Conservation (phyloP, 306 rosid genomes). For the Medicago arabica region DNA sequence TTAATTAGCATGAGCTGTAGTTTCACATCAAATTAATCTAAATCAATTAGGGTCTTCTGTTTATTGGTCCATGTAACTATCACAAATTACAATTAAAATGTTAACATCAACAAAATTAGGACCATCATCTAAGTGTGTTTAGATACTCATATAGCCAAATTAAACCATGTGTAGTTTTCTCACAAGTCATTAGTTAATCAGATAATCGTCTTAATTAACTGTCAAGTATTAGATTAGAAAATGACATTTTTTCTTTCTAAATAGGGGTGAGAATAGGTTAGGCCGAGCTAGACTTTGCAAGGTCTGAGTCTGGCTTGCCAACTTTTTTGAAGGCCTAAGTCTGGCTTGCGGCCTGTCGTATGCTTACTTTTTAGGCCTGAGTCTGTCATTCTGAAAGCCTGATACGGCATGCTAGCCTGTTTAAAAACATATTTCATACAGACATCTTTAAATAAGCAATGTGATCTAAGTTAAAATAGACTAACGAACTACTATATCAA, state of each 20-base stretch:
- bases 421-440: too few relatives aligned
- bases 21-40: constrained; percentile 1
- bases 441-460: too few relatives aligned
- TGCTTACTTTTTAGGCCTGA: too few relatives aligned
- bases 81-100: constrained; percentile 32
- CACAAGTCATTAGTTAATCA: constrained; percentile 5
- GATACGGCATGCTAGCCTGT: too few relatives aligned
- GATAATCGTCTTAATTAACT: not conserved
- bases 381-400: too few relatives aligned
- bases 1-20: constrained; percentile 8
- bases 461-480: too few relatives aligned
- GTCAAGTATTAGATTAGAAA: constrained; percentile 37
- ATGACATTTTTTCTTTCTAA: not conserved
- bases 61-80: not conserved
- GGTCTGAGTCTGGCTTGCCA: too few relatives aligned
- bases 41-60: not conserved
- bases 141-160: not conserved
- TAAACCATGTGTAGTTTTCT: constrained; percentile 8
- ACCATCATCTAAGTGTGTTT: constrained; percentile 28
- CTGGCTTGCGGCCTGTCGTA: too few relatives aligned
- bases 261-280: too few relatives aligned
- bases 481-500: too few relatives aligned
- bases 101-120: constrained; percentile 38
- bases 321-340: too few relatives aligned
- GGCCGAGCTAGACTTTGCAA: too few relatives aligned